Evolutionary conservation across 345 rosid genomes (phyloP).

Genomic region (Sapria himalayana): DNA sequence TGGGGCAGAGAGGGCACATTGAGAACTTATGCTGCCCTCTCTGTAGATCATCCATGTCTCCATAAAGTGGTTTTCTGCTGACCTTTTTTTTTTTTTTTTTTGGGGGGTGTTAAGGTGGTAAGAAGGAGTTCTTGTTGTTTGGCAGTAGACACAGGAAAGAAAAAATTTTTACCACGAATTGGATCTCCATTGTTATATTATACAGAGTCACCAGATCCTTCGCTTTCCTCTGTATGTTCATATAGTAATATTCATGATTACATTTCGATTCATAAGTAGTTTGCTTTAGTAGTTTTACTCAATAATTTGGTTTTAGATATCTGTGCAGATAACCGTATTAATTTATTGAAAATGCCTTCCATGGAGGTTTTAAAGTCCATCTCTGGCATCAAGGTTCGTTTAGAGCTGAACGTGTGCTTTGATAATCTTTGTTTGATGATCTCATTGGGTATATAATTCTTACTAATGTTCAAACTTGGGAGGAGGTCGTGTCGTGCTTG

Average conservation of each 20-base stretch:
- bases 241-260: conserved; percentile 1
- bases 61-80: not conserved
- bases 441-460: too few relatives aligned
- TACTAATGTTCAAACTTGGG: too few relatives aligned
- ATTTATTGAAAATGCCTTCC: conserved; percentile 71
- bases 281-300: conserved; percentile 9
- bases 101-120: conserved; percentile 62
- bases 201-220: conserved; percentile 57
- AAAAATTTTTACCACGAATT: conserved; percentile 78
- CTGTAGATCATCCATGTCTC: too few relatives aligned
- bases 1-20: too few relatives aligned
- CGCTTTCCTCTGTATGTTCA: conserved; percentile 63
- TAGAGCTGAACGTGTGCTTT: not conserved
- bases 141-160: conserved; percentile 96
- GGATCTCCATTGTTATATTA: conserved; percentile 75
- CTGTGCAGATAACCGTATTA: conserved; percentile 97
- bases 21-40: too few relatives aligned
- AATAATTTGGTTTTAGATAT: conserved; percentile 32
- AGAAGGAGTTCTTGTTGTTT: conserved; percentile 96
- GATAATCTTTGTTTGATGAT: too few relatives aligned
- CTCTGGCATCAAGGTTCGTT: conserved; percentile 77
- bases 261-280: conserved; percentile 2
- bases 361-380: conserved; percentile 69
- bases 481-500: too few relatives aligned
- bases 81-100: not conserved